Percentiles rank a stretch among this genome's conserved stretches.
Conservation (phyloP, 1,284 basidiomycete genomes). For the Malassezia dermatis region DNA sequence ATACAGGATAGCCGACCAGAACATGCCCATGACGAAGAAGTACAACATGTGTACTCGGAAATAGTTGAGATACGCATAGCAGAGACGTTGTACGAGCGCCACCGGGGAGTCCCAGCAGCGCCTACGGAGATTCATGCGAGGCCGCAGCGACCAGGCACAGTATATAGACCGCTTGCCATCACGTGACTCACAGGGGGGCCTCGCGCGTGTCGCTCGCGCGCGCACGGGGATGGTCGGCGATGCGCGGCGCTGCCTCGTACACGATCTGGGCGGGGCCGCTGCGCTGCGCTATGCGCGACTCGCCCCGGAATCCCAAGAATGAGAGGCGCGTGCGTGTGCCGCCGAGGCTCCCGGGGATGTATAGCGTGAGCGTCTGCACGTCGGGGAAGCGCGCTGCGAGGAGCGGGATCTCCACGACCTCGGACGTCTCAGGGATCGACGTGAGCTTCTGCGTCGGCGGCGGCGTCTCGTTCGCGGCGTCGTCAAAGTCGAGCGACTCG, state of each 20-base stretch:
- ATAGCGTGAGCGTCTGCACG: conserved; percentile 33
- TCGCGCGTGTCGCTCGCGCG: not conserved
- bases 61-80: conserved; percentile 18
- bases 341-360: conserved; percentile 25
- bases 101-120: not conserved
- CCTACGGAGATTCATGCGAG: not conserved
- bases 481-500: conserved; percentile 32
- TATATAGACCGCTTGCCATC: not conserved
- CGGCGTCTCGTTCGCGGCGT: conserved; percentile 16
- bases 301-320: conserved; percentile 40
- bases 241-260: conserved; percentile 40
- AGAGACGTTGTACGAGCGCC: not conserved
- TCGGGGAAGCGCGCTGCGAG: conserved; percentile 36
- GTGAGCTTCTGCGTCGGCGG: conserved; percentile 25
- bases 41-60: conserved; percentile 53
- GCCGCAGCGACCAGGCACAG: not conserved
- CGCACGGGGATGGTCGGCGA: conserved; percentile 36
- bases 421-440: conserved; percentile 27
- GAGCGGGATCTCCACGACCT: conserved; percentile 36
- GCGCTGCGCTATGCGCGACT: conserved; percentile 10
- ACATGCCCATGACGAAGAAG: conserved; percentile 64
- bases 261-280: conserved; percentile 32
- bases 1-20: conserved; percentile 61
- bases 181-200: not conserved
- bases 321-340: conserved; percentile 25